Conservation (phyloP, 257 asterid species). For the Capsicum chinense region DNA sequence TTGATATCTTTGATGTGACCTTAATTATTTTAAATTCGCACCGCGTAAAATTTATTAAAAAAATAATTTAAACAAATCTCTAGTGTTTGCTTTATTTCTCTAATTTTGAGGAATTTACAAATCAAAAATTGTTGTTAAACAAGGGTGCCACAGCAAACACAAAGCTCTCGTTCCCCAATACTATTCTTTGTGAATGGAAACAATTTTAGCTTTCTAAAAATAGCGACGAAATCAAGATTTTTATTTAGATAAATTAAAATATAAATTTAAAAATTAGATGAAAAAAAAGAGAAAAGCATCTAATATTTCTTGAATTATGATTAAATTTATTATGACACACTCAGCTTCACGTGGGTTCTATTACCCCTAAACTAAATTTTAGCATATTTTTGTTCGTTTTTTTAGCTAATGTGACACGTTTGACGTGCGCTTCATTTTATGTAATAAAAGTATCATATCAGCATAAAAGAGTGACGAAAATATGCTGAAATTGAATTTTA, state of each 20-base stretch:
- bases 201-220: not conserved
- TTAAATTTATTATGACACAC: no score
- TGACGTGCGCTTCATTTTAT: no score
- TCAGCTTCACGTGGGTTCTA: no score
- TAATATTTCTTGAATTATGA: no score
- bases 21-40: not conserved
- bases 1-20: not conserved
- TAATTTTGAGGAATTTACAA: not conserved
- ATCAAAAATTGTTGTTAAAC: not conserved
- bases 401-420: no score
- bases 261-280: no score
- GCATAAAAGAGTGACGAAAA: no score
- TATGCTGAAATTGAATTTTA: no score
- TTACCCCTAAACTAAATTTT: no score
- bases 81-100: not conserved
- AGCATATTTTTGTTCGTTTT: accelerated
- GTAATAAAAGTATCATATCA: no score
- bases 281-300: no score
- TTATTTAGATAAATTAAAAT: not conserved
- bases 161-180: not conserved
- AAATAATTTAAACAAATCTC: not conserved
- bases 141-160: not conserved
- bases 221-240: not conserved
- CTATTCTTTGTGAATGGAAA: not conserved
- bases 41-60: not conserved